Base-by-base conservation (phyloP, 202 grass and related monocot genomes). In the Brachypodium distachyon region DNA sequence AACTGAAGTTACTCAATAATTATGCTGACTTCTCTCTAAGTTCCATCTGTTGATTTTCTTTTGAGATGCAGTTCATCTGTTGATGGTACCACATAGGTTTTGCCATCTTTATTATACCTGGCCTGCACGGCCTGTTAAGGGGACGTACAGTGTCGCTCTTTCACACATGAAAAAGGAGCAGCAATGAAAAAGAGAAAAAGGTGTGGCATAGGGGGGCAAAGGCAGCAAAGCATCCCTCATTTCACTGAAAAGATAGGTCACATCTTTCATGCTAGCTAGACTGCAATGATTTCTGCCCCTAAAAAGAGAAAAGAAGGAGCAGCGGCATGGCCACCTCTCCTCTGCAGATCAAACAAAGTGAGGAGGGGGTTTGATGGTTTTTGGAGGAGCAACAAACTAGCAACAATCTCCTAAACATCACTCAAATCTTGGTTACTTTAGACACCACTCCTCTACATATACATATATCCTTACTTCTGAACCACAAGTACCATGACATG, bases 221-320 rank as follows among this genome's bases (percentile, higher is more conserved):
- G 62, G 70, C 46, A 80, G 37, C 76, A 81, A 84, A 84, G 81
- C 81, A 84, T 5, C 82, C 64, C 77, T 81, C 77, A 60, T 84
- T 84, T 88, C 57, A 81, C 71, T 76, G 64, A 58, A 88, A 88
- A 88, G 86, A 81, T 40, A 88, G 57, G 82, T 85, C 81, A 84
- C 81, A 51, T 88, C 81, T 88, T 84, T 76, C 81, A 70, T 72
- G 76, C 76, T 71, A 71, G 63, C 37, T 84, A 76, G 70, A 22
- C 38, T 68, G 27, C 81, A 84, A 88, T 76, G 70, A 84, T 88
- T 88, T 63, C 39, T 77, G 42, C 31, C 23, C 56, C 55, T 25
- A 54, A 84, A 71, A 62, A 46, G 55, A 71, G 70, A 61, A 54
- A 84, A 71, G 70, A 46, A 56, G 76, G 70, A 61, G 49, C 28